Conservation (phyloP, 306 rosid genomes). For the Canavalia gladiata region DNA sequence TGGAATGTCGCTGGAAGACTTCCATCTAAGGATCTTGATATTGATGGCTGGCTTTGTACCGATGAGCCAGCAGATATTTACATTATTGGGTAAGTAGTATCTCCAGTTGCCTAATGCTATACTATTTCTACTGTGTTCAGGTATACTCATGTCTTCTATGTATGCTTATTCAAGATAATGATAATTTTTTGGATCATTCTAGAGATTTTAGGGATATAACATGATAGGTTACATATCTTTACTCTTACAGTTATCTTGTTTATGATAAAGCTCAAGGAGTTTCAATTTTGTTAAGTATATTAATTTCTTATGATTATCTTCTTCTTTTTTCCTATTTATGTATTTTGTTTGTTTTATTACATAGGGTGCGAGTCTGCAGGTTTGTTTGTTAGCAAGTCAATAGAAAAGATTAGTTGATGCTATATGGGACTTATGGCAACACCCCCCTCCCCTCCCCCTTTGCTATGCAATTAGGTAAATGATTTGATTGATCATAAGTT, state of each 20-base stretch:
- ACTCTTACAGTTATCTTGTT: background rate
- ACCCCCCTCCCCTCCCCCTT: background rate
- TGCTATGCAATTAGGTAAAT: background rate
- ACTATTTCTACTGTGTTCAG: slow-evolving; percentile 11
- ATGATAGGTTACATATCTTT: slow-evolving; percentile 8
- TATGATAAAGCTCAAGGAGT: background rate
- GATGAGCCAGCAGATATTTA: slow-evolving; percentile 81
- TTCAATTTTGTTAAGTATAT: slow-evolving; percentile 2
- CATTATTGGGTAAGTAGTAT: slow-evolving; percentile 80
- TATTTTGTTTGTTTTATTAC: background rate
- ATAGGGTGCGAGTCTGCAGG: background rate
- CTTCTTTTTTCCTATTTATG: background rate
- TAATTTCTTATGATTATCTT: background rate
- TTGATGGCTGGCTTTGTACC: slow-evolving; percentile 82
- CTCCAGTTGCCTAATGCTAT: slow-evolving; percentile 25
- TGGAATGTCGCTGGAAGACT: slow-evolving; percentile 94
- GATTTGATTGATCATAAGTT: background rate
- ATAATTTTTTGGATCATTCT: slow-evolving; percentile 4
- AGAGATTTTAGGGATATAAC: background rate
- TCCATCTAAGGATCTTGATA: slow-evolving; percentile 80
- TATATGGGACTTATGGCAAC: background rate
- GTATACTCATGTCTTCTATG: background rate
- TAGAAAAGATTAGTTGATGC: background rate
- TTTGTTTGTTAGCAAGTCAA: background rate
- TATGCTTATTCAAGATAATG: background rate